Base-by-base conservation (phyloP, 805 yeast genomes). In the Cyberlindnera suaveolens region DNA sequence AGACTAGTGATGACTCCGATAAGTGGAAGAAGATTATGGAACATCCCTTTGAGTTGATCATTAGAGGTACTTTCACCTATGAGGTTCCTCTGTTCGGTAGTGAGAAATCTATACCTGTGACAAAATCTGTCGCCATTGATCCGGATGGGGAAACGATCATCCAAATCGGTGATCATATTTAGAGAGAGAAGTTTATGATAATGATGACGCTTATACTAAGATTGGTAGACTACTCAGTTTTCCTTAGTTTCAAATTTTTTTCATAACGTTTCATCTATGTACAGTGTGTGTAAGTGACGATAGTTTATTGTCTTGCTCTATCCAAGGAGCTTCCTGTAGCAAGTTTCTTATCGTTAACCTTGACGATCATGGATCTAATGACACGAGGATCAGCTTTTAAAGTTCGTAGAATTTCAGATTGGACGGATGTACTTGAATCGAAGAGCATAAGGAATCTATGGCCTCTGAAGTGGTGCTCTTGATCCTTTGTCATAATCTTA, bases 311-410 rank as follows among this genome's bases (percentile, higher is more conserved):
- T 18, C 29, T 37, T 3, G 44, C 29, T 38, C 77, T 75, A 42
- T 77, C 76, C 42, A 78, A 64, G 1, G 88, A 77, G 19, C 79
- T 65, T 17, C 82, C 80, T 15, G 74, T 71, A 49, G 78, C 80
- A 45, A 81, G 68, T 32, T 66, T 66, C 48, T 71, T 69, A 30
- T 64, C 66, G 49, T 77, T 73, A 41, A 80, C 80, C 61, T 79
- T 86, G 42, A 84, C 72, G 31, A 90, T 72, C 44, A 78, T 76
- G 18, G 91, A 78, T 60, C 96, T 76, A 46, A 91, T 77, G 49
- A 93, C 83, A 67, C 98, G 82, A 26, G 98, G 97, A 63, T 91
- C 99, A 47, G 80, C 77, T 56, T 82, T 80, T 50, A 91, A 66
- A 4, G 93, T 79, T 66, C 95, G 76, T 50, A 81, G 66, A 45